Evolutionary conservation across 768 basidiomycete genomes (phyloP).

Genomic region (Amanita jacksonii): DNA sequence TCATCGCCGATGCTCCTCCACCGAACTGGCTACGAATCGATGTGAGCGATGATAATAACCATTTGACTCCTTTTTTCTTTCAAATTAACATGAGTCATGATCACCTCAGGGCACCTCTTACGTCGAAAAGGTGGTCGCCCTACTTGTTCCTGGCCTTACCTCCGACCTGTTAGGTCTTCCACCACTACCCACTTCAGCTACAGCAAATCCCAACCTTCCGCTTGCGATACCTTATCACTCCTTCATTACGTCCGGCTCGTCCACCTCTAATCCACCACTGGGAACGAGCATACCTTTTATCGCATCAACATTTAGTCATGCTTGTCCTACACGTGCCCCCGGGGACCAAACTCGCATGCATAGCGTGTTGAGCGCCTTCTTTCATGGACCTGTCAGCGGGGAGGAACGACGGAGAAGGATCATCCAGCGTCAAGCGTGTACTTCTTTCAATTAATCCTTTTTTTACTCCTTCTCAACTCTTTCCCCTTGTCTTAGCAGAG

Average conservation of each 20-base stretch:
- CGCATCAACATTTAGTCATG: conserved; percentile 79
- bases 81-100: conserved; percentile 1
- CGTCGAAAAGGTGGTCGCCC: conserved; percentile 68
- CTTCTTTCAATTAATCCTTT: conserved; percentile 8
- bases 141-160: conserved; percentile 84
- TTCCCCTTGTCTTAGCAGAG: conserved; percentile 41
- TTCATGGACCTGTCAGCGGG: conserved; percentile 68
- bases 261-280: conserved; percentile 11
- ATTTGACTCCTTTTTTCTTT: neutral
- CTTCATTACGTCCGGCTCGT: conserved; percentile 15
- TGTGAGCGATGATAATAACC: conserved; percentile 29
- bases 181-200: conserved; percentile 60
- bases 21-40: conserved; percentile 83
- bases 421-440: conserved; percentile 28
- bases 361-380: conserved; percentile 74
- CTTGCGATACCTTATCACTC: conserved; percentile 29
- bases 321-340: conserved; percentile 87
- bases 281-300: conserved; percentile 49
- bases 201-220: conserved; percentile 39
- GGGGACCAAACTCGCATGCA: conserved; percentile 84
- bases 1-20: conserved; percentile 74
- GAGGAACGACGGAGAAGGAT: conserved; percentile 71
- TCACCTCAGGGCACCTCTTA: conserved; percentile 51
- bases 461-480: conserved; percentile 5
- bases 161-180: conserved; percentile 65